Evolutionary conservation across 176 grass and related monocot species (phyloP).

Genomic region (Eleusine indica): DNA sequence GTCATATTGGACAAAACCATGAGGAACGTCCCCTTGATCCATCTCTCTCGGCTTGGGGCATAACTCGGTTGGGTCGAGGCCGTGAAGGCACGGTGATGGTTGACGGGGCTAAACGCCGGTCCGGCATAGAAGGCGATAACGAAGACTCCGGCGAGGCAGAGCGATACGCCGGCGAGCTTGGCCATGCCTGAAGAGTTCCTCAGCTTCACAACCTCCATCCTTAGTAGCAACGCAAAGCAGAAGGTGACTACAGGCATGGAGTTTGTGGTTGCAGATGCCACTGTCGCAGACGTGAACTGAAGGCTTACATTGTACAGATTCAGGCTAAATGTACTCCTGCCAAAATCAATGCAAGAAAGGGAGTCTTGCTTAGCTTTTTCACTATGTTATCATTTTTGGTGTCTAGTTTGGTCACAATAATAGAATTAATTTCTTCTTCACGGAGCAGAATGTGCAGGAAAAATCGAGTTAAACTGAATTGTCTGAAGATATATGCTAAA

Average conservation of each 20-base stretch:
- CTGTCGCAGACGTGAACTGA: slow-evolving; percentile 65
- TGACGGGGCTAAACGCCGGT: slow-evolving; percentile 51
- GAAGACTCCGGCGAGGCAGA: slow-evolving; percentile 59
- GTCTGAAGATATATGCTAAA: no score
- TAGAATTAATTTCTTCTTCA: no score
- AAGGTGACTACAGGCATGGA: slow-evolving; percentile 73
- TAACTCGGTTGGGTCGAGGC: background rate
- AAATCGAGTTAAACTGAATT: no score
- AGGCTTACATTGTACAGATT: slow-evolving; percentile 62
- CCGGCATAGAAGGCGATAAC: slow-evolving; percentile 67
- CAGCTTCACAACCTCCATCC: slow-evolving; percentile 50
- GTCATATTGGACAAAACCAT: slow-evolving; percentile 44
- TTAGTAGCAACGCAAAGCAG: slow-evolving; percentile 58
- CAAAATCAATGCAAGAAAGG: background rate
- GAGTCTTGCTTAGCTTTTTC: no score
- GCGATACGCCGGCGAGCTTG: slow-evolving; percentile 46
- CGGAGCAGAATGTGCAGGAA: no score
- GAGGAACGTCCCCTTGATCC: slow-evolving; percentile 68
- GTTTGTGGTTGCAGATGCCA: slow-evolving; percentile 54
- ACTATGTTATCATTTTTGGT: no score
- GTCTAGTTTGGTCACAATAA: no score
- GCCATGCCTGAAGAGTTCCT: slow-evolving; percentile 40
- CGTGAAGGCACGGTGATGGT: slow-evolving; percentile 42
- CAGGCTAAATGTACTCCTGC: slow-evolving; percentile 59
- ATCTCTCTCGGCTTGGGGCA: background rate